phyloP scores from a whole-genome alignment of 2,329 filamentous ascomycete genomes.

The Fusarium nurragi region DNA sequence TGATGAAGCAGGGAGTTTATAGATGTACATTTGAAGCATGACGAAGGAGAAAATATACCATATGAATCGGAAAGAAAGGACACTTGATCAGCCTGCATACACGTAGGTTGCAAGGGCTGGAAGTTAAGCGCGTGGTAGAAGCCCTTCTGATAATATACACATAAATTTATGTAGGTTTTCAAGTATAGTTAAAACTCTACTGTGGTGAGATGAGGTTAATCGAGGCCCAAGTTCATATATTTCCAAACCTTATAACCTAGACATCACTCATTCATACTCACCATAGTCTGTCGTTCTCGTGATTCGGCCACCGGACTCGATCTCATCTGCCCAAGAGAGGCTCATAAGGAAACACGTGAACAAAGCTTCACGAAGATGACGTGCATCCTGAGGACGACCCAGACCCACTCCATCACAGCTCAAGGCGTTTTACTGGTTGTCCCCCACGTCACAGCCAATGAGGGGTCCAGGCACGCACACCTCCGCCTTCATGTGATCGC shows the following conservation, averaged over 20 bases:
- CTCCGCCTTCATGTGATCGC: conserved; percentile 47
- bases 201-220: too few species aligned
- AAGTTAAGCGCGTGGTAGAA: not conserved
- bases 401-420: not conserved
- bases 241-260: not conserved
- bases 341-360: conserved; percentile 22
- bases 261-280: not conserved
- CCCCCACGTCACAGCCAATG: conserved; percentile 29
- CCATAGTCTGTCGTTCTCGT: not conserved
- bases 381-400: conserved; percentile 21
- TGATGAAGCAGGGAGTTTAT: not conserved
- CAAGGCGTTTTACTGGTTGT: conserved; percentile 8
- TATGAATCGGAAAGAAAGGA: not conserved
- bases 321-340: not conserved
- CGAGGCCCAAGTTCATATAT: too few species aligned
- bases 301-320: conserved; percentile 19
- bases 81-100: not conserved
- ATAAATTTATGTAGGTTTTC: too few species aligned
- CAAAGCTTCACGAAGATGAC: conserved; percentile 21
- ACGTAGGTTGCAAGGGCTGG: not conserved
- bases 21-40: not conserved
- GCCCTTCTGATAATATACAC: not conserved
- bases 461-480: conserved; percentile 32
- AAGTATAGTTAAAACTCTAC: too few species aligned
- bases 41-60: conserved; percentile 21